These are phyloP conservation scores for Amanita rimosa DNA, from an alignment of 768 basidiomycete species.

Conservation along the genomic window DNA sequence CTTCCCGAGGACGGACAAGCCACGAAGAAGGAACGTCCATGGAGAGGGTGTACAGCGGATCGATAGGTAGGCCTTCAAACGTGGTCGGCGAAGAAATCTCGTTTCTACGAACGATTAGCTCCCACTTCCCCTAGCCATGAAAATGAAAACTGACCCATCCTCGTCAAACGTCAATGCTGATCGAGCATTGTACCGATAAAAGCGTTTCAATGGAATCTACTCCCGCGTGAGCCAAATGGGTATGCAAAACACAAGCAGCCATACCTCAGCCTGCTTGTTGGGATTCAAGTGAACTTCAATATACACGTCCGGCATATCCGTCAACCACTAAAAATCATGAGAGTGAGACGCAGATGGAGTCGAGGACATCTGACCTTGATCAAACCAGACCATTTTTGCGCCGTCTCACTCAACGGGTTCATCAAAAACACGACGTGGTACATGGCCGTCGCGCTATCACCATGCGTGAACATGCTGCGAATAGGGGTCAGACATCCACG, in stretches of 20 bases:
- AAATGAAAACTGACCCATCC: slow-evolving; percentile 42
- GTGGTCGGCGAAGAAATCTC: slow-evolving; percentile 46
- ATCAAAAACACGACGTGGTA: slow-evolving; percentile 64
- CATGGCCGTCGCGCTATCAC: slow-evolving; percentile 55
- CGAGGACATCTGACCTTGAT: slow-evolving; percentile 37
- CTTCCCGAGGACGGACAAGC: slow-evolving; percentile 85
- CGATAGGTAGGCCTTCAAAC: slow-evolving; percentile 67
- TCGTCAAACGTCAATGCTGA: slow-evolving; percentile 52
- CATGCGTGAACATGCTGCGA: slow-evolving; percentile 54
- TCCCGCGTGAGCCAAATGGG: background rate
- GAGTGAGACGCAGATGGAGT: too few relatives aligned
- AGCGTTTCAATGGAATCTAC: slow-evolving; percentile 83
- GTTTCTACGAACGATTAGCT: slow-evolving; percentile 23
- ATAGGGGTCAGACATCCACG: background rate
- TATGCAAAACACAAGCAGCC: slow-evolving; percentile 7
- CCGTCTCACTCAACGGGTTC: slow-evolving; percentile 77
- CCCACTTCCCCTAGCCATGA: background rate
- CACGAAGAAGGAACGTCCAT: slow-evolving; percentile 89
- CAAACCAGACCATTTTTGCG: slow-evolving; percentile 80
- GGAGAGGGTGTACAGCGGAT: slow-evolving; percentile 88
- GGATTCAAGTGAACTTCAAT: slow-evolving; percentile 81
- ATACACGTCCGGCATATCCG: slow-evolving; percentile 49
- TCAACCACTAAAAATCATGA: slow-evolving; percentile 39
- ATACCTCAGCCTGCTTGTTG: slow-evolving; percentile 51
- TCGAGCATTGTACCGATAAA: slow-evolving; percentile 73